Evolutionary conservation across 2,329 filamentous ascomycete species (phyloP).

Genomic region (Mycosphaerella sp.): DNA sequence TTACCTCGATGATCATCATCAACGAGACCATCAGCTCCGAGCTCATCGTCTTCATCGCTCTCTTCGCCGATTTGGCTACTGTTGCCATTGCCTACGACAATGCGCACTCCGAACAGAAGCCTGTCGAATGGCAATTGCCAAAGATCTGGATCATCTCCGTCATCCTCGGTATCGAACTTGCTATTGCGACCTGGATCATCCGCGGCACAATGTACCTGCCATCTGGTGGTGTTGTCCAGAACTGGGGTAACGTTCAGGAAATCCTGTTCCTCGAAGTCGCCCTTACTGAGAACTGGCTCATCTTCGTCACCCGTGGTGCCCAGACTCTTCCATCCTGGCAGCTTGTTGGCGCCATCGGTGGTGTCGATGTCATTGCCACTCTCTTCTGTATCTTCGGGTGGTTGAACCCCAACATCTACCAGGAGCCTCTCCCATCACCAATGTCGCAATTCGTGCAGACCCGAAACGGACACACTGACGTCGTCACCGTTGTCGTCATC

Average conservation of each 20-base stretch:
- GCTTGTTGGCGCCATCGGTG: conserved; percentile 62
- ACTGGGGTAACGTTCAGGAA: conserved; percentile 68
- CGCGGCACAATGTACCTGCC: conserved; percentile 63
- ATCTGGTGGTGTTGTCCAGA: conserved; percentile 67
- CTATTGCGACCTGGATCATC: conserved; percentile 65
- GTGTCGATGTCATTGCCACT: conserved; percentile 65
- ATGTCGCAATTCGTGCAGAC: conserved; percentile 33
- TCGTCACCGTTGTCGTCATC: conserved; percentile 60
- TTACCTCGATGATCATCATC: conserved; percentile 72
- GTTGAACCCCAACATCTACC: conserved; percentile 52
- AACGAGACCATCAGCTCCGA: conserved; percentile 68
- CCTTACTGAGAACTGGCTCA: conserved; percentile 51
- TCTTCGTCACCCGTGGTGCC: conserved; percentile 54
- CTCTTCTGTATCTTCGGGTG: conserved; percentile 72
- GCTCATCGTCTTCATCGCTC: conserved; percentile 70
- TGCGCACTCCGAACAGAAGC: conserved; percentile 66
- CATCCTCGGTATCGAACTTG: conserved; percentile 62
- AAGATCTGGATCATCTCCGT: conserved; percentile 76
- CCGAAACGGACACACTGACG: conserved; percentile 48
- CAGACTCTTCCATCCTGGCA: conserved; percentile 71
- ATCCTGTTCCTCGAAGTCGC: conserved; percentile 53
- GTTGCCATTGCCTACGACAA: conserved; percentile 76
- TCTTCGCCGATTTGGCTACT: conserved; percentile 73
- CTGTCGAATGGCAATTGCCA: conserved; percentile 73
- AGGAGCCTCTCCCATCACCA: conserved; percentile 39